These are phyloP conservation scores for Ustilago curta DNA, from an alignment of 1,284 basidiomycete genomes.

Conservation along the genomic window DNA sequence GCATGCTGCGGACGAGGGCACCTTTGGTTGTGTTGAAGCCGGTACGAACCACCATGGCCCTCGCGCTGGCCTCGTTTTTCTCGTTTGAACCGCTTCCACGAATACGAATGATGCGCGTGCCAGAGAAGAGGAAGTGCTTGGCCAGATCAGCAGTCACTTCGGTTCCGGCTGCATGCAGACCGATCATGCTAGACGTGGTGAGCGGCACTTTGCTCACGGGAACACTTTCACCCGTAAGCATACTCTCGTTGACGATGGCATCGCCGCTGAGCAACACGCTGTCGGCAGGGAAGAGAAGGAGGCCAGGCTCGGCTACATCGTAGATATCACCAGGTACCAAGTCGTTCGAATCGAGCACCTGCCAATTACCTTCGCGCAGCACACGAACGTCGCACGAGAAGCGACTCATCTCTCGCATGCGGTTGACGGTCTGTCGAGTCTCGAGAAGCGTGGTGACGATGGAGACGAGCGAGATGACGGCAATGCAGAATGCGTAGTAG, in stretches of 20 bases:
- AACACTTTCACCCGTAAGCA: constrained; percentile 96
- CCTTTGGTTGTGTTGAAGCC: constrained; percentile 99
- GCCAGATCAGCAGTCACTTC: constrained; percentile 78
- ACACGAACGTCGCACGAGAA: constrained; percentile 86
- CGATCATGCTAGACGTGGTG: constrained; percentile 50
- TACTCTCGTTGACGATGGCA: constrained; percentile 97
- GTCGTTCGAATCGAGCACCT: constrained; percentile 77
- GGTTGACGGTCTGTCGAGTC: constrained; percentile 84
- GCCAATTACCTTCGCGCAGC: constrained; percentile 75
- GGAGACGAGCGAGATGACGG: constrained; percentile 87
- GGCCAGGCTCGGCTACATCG: constrained; percentile 82
- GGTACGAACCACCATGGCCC: constrained; percentile 90
- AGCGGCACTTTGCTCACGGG: constrained; percentile 88
- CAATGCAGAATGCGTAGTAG: constrained; percentile 98
- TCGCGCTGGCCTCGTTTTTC: constrained; percentile 72
- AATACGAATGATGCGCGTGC: constrained; percentile 92
- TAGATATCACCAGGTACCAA: constrained; percentile 94
- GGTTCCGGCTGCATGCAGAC: constrained; percentile 51
- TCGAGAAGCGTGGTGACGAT: constrained; percentile 90
- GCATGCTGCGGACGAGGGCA: constrained; percentile 93
- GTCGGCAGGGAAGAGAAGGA: constrained; percentile 88
- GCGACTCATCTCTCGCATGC: constrained; percentile 96
- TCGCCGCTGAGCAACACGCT: constrained; percentile 92
- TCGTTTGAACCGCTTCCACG: constrained; percentile 72
- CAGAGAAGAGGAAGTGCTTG: constrained; percentile 89